Conservation (phyloP, 2,329 filamentous ascomycete genomes). For the Cryphonectria naterciae region DNA sequence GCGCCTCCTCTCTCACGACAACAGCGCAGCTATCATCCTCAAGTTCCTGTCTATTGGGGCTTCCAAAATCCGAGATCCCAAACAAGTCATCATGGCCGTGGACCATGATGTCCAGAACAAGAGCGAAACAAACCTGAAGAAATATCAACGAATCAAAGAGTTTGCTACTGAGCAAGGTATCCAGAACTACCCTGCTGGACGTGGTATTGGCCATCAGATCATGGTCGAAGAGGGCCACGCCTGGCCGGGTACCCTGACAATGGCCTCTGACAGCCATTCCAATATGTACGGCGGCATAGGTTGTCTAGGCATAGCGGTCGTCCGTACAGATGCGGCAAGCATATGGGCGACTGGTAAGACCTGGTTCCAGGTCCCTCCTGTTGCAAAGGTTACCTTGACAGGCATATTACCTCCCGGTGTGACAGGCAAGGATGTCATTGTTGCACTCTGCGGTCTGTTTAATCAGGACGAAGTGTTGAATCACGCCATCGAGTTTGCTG, state of each 20-base stretch:
- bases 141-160: conserved; percentile 79
- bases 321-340: conserved; percentile 83
- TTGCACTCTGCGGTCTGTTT: conserved; percentile 85
- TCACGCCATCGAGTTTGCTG: conserved; percentile 86
- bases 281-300: conserved; percentile 86
- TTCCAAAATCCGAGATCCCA: conserved; percentile 69
- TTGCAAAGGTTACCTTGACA: conserved; percentile 78
- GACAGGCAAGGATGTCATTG: conserved; percentile 91
- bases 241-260: conserved; percentile 83
- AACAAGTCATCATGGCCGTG: conserved; percentile 80
- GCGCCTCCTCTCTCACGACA: conserved; percentile 81
- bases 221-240: conserved; percentile 78
- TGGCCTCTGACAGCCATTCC: conserved; percentile 77
- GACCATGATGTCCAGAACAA: conserved; percentile 92
- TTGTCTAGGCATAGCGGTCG: conserved; percentile 77
- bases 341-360: conserved; percentile 84
- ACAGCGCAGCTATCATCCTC: conserved; percentile 50
- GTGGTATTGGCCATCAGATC: conserved; percentile 88
- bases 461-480: conserved; percentile 88
- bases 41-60: conserved; percentile 88
- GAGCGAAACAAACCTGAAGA: conserved; percentile 75
- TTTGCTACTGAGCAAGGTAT: conserved; percentile 82
- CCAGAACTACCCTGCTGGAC: conserved; percentile 75
- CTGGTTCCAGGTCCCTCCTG: conserved; percentile 88
- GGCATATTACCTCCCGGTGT: conserved; percentile 78